Evolutionary conservation across 768 basidiomycete species (phyloP).

Genomic region (Lactarius vividus): DNA sequence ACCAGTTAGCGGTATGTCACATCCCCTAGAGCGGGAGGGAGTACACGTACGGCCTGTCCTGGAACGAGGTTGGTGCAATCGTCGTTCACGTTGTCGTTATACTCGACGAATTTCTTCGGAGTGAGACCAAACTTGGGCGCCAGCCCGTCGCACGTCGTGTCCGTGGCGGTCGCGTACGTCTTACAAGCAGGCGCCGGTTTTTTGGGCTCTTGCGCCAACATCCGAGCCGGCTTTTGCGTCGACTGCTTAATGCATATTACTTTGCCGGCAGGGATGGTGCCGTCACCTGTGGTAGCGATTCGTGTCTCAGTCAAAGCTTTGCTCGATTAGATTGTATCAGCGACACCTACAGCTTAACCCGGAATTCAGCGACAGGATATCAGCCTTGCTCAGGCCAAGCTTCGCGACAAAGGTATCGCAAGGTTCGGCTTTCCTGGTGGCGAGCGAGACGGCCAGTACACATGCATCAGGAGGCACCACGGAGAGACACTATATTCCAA

Average conservation of each 20-base stretch:
- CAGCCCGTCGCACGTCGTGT: neutral
- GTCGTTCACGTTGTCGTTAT: slow-evolving; percentile 14
- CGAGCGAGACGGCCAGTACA: neutral
- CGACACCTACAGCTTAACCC: neutral
- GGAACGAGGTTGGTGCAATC: slow-evolving; percentile 9
- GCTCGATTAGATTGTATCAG: neutral
- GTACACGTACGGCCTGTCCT: slow-evolving; percentile 10
- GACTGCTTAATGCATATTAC: neutral
- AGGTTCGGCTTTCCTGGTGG: neutral
- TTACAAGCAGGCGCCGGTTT: slow-evolving; percentile 8
- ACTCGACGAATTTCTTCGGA: neutral
- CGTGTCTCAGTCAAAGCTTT: too few species aligned
- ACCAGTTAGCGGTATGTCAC: neutral
- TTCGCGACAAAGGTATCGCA: neutral
- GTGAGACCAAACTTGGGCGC: neutral
- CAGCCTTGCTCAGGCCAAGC: neutral
- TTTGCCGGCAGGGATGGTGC: neutral
- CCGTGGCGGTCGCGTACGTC: slow-evolving; percentile 12
- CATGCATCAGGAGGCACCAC: too few species aligned
- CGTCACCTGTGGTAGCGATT: neutral
- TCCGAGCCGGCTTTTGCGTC: neutral
- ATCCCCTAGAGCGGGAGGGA: too few species aligned
- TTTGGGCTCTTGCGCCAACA: too few species aligned
- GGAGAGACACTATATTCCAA: too few species aligned
- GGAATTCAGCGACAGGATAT: slow-evolving; percentile 11